Evolutionary conservation across 305 asterid species (phyloP), one percentile per base, ranked within the genome.

Genomic region (Fraxinus albicans): DNA sequence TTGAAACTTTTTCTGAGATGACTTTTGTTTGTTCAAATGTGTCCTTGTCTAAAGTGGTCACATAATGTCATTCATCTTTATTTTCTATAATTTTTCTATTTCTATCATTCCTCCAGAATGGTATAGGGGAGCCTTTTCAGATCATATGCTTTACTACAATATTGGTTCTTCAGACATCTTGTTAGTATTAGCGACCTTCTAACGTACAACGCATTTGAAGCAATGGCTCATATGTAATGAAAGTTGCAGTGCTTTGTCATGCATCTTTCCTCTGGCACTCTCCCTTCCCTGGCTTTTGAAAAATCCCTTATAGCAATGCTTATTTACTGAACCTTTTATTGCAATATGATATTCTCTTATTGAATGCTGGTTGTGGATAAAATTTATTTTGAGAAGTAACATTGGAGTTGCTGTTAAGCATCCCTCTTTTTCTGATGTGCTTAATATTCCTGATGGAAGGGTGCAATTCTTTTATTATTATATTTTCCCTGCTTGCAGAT

Each of bases 401-500:
- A 74, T 74, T 6, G 13, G 38, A 19, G 77, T 27, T 15, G 76
- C 44, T 80, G 17, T 33, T 31, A 21, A 53, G 50, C 36, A 65
- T 34, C 78, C 19, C 19, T 69, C 8, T 23, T 78, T 33, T 69
- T 35, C 12, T 72, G 15, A 34, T 63, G 12, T 75, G 73, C 73
- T 73, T 76, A 34, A 81, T 67, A 29, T 84, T 7, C 77, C 8
- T 3, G 42, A 36, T 82, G 65, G 65, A 79, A 79, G 79, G 82
- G 38, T 84, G 73, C 72, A 83, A 73, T 70, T 80, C 40, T 23
- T 69, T 44, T 77, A 7, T 53, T 81, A 34, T 40, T 82, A 67
- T 65, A 53, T 83, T 35, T 78, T 74, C 84, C 79, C 12, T 63
- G 53, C 69, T 73, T 89, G 89, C 99, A 97, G 99, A 95, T 97